These are phyloP conservation scores for Pseudotulostoma volvatum DNA, from an alignment of 495 filamentous ascomycete genomes.

Conservation along the genomic window DNA sequence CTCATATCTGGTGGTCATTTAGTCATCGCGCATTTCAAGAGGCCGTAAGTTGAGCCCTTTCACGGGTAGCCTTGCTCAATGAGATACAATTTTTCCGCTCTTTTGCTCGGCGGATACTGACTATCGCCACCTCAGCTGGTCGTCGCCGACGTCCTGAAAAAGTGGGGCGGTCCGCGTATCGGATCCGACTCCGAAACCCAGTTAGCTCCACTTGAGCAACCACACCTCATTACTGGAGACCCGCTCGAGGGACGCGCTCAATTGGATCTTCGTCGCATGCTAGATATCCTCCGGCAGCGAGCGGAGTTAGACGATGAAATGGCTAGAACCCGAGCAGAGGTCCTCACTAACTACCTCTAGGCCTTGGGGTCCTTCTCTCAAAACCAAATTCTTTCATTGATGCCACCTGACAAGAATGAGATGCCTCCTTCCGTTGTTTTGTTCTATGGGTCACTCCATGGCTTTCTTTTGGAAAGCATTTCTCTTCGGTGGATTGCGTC, in stretches of 20 bases:
- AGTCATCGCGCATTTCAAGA: constrained; percentile 57
- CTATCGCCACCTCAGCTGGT: constrained; percentile 15
- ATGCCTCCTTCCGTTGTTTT: no score
- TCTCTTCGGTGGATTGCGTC: no score
- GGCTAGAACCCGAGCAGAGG: constrained; percentile 37
- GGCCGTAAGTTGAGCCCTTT: constrained; percentile 31
- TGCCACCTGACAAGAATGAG: no score
- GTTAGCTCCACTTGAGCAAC: not conserved
- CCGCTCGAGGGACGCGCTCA: constrained; percentile 37
- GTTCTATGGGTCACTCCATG: no score
- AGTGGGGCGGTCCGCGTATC: constrained; percentile 8
- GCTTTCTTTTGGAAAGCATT: no score
- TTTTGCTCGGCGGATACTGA: constrained; percentile 16
- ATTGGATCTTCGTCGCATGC: constrained; percentile 43
- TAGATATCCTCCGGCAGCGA: constrained; percentile 39
- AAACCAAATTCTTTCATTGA: no score
- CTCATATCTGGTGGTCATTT: constrained; percentile 63
- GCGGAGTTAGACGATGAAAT: constrained; percentile 33
- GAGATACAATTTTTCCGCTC: no score
- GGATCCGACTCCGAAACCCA: not conserved
- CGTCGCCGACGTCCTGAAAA: constrained; percentile 12
- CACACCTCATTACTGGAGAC: constrained; percentile 21
- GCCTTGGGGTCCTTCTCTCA: no score
- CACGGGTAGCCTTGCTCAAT: no score
- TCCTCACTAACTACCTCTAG: constrained; percentile 39